Base-by-base conservation (phyloP, 2,329 filamentous ascomycete genomes). In the Colletotrichum limetticola region DNA sequence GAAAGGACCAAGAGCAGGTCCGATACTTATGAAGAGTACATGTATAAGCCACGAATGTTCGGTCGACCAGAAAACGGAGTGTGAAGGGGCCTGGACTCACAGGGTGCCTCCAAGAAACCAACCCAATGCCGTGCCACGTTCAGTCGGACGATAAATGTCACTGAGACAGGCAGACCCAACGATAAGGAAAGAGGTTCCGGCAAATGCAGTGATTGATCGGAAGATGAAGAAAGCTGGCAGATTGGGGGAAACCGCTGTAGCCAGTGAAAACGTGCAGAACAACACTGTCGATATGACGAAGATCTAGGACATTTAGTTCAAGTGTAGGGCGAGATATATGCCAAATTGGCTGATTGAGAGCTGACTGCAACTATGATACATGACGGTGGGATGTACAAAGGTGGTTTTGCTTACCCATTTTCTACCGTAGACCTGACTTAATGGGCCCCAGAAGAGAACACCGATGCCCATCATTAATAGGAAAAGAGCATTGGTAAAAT, bases 401-500 rank as follows among this genome's bases (percentile, higher is more conserved):
- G 88, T 46, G 66, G 42, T 58, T 22, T 26, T 63, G 80, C 84
- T 76, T 77, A 88, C 87, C 67, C 81, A 81, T 74, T 87, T 82
- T 68, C 89, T 83, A 4, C 89, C 89, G 75, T 87, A 89, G 12
- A 90, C 86, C 74, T 90, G 87, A 68, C 90, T 90, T 55, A 93
- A 82, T 0, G 92, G 92, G 0, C 92, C 92, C 86, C 91, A 94
- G 67, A 94, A 87, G 8, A 90, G 86, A 1, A 91, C 89, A 3
- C 86, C 87, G 5, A 93, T 75, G 0, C 91, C 92, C 92, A 94
- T 94, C 78, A 91, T 92, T 3, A 93, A 81, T 83, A 94, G 86
- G 76, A 93, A 94, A 14, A 94, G 78, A 0, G 92, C 92, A 82
- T 94, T 94, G 75, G 87, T 90, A 46, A 92, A 81, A 78, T 93